These are phyloP conservation scores for Botrytis cinerea DNA, from an alignment of 2,329 filamentous ascomycete species.

Conservation along the genomic window DNA sequence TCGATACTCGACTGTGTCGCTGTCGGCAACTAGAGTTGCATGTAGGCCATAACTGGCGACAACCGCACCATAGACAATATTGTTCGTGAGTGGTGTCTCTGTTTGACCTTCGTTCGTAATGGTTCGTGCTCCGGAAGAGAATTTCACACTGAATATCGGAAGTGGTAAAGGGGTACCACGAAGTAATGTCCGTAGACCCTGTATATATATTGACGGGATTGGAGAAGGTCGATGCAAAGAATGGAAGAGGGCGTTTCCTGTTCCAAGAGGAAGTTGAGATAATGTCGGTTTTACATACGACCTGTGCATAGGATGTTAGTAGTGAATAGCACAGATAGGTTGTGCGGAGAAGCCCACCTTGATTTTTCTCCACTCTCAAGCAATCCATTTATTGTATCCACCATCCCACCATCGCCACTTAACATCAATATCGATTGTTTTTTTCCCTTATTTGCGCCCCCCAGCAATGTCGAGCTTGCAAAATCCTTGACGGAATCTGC, in stretches of 20 bases:
- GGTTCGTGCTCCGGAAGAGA: slow-evolving; percentile 56
- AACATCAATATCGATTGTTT: slow-evolving; percentile 71
- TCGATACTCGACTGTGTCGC: slow-evolving; percentile 80
- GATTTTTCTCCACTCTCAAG: slow-evolving; percentile 35
- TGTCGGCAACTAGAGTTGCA: slow-evolving; percentile 84
- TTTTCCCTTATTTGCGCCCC: slow-evolving; percentile 49
- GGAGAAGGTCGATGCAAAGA: slow-evolving; percentile 54
- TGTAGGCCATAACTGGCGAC: slow-evolving; percentile 92
- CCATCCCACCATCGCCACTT: slow-evolving; percentile 83
- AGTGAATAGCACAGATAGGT: slow-evolving; percentile 29
- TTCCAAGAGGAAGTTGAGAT: slow-evolving; percentile 61
- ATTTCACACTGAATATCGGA: slow-evolving; percentile 62
- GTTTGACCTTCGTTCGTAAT: slow-evolving; percentile 44
- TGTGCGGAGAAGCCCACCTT: slow-evolving; percentile 29
- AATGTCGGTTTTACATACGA: slow-evolving; percentile 47
- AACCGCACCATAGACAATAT: slow-evolving; percentile 68
- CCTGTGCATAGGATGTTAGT: slow-evolving; percentile 26
- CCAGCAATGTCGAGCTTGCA: slow-evolving; percentile 51
- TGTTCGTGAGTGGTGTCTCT: slow-evolving; percentile 33
- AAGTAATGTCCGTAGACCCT: slow-evolving; percentile 59
- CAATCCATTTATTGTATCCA: slow-evolving; percentile 77
- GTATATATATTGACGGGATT: slow-evolving; percentile 46
- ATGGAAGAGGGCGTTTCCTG: slow-evolving; percentile 65
- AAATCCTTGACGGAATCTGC: slow-evolving; percentile 66
- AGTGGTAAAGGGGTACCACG: slow-evolving; percentile 55